phyloP scores from a whole-genome alignment of 2,329 filamentous ascomycete species.

The Blumeria hordei region DNA sequence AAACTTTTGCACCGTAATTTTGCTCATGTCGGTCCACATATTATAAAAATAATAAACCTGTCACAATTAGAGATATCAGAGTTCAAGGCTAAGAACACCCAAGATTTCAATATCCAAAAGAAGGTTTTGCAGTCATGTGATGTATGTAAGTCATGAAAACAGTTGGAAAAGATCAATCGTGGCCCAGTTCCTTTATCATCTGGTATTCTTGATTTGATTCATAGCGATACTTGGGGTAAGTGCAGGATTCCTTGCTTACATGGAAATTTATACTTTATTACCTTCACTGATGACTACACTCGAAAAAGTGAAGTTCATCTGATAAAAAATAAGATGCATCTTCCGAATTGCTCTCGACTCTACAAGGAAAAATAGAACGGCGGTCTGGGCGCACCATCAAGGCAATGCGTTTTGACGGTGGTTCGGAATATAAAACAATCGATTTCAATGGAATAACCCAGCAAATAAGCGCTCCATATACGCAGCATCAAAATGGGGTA shows the following conservation, averaged over 20 bases:
- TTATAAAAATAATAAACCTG: background rate
- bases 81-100: background rate
- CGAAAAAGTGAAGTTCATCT: background rate
- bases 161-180: background rate
- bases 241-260: background rate
- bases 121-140: background rate
- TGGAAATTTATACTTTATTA: background rate
- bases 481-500: constrained; percentile 16
- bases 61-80: background rate
- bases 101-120: background rate
- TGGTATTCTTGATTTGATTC: background rate
- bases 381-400: background rate
- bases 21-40: background rate
- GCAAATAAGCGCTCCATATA: background rate
- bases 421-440: background rate
- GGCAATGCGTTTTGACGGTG: background rate
- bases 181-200: background rate
- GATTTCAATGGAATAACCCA: background rate
- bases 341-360: background rate
- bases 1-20: background rate
- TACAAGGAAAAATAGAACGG: background rate
- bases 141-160: background rate
- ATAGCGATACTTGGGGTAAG: background rate
- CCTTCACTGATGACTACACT: background rate
- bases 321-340: background rate